Percentiles rank a stretch among this genome's conserved stretches.
phyloP scores from a whole-genome alignment of 2,329 filamentous ascomycete species.

The Chaetomium strumarium region DNA sequence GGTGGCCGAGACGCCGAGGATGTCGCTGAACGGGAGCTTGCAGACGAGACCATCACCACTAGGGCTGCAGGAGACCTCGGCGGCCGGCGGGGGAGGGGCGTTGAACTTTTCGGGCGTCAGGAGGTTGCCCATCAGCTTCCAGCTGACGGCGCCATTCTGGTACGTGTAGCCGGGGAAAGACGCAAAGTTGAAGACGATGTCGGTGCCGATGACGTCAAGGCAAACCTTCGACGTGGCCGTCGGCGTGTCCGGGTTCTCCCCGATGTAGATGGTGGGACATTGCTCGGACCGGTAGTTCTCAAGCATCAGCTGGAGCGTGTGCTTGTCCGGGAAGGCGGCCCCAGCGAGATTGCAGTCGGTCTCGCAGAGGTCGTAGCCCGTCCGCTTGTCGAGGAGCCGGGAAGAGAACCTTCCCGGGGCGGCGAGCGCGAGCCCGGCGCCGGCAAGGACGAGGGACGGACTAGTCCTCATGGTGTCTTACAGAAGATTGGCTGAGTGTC shows the following conservation, averaged over 20 bases:
- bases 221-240: conserved; percentile 7
- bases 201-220: conserved; percentile 11
- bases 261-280: conserved; percentile 12
- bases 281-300: conserved; percentile 12
- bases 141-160: conserved; percentile 3
- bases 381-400: conserved; percentile 1
- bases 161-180: conserved; percentile 12
- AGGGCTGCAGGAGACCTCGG: background rate
- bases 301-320: conserved; percentile 14
- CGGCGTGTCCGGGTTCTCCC: background rate
- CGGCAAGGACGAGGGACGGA: conserved; percentile 1
- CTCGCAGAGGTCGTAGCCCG: conserved; percentile 14
- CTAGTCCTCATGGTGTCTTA: conserved; percentile 6
- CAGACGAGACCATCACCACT: conserved; percentile 5
- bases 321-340: conserved; percentile 10
- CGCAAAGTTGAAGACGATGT: conserved; percentile 11
- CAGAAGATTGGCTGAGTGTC: background rate
- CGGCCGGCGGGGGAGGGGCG: conserved; percentile 1
- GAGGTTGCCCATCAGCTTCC: conserved; percentile 9
- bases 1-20: conserved; percentile 3
- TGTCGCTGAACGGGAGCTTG: conserved; percentile 14
- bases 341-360: conserved; percentile 13
- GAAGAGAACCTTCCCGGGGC: background rate
- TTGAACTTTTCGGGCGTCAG: background rate
- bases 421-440: conserved; percentile 9